These are phyloP conservation scores for Rosellinia necatrix DNA, from an alignment of 2,329 filamentous ascomycete species.

Conservation along the genomic window DNA sequence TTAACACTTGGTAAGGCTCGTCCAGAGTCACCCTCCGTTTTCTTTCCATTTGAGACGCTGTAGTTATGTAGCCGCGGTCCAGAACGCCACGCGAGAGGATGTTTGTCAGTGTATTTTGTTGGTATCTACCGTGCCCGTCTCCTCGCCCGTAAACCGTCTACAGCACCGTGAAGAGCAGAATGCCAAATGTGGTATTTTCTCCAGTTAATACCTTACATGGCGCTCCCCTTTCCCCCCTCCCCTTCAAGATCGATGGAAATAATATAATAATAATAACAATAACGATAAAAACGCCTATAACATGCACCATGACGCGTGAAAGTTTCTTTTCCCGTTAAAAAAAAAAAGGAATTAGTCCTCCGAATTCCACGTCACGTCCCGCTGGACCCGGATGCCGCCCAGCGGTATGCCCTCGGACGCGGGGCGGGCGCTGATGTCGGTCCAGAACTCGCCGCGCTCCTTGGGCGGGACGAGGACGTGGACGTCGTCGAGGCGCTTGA, in stretches of 20 bases:
- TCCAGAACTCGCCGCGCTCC: conserved; percentile 24
- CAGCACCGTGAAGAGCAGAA: not conserved
- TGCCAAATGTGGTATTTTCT: conserved; percentile 1
- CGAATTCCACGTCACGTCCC: conserved; percentile 26
- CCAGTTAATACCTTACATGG: too few species aligned
- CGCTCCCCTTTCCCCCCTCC: too few species aligned
- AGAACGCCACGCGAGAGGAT: not conserved
- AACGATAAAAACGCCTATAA: conserved; percentile 11
- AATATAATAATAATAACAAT: not conserved
- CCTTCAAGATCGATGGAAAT: too few species aligned
- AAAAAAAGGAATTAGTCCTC: conserved; percentile 19
- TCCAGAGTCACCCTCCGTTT: too few species aligned
- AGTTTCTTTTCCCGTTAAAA: too few species aligned
- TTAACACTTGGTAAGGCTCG: too few species aligned
- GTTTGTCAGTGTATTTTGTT: not conserved
- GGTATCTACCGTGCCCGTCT: not conserved
- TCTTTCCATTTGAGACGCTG: too few species aligned
- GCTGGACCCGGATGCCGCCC: conserved; percentile 24
- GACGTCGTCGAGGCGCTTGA: conserved; percentile 23
- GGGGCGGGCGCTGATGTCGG: conserved; percentile 24
- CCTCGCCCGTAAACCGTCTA: not conserved
- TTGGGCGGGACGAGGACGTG: conserved; percentile 24
- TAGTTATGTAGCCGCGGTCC: not conserved
- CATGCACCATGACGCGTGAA: conserved; percentile 21
- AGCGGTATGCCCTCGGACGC: conserved; percentile 15